Percentiles rank a stretch among this genome's conserved stretches.
Conservation (phyloP, 495 filamentous ascomycete species). For the Cenococcum geophilum region DNA sequence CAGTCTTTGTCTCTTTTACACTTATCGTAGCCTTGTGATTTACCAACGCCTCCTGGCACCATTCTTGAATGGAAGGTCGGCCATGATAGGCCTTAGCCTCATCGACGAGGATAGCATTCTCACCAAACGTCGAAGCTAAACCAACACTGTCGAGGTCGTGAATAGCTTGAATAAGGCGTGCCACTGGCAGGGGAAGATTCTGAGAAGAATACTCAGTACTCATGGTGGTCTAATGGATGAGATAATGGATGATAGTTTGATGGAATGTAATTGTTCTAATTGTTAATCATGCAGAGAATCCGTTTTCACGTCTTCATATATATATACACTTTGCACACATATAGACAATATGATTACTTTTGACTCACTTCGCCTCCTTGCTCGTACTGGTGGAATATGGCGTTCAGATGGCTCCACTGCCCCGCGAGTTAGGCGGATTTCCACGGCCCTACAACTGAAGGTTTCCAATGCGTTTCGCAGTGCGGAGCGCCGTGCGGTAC, state of each 20-base stretch:
- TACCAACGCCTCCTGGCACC: constrained; percentile 7
- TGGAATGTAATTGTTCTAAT: not conserved
- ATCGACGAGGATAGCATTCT: constrained; percentile 10
- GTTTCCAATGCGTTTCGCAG: not conserved
- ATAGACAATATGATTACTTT: too few relatives aligned
- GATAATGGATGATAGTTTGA: not conserved
- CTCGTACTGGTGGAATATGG: too few relatives aligned
- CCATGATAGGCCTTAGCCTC: constrained; percentile 8
- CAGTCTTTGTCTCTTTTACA: not conserved
- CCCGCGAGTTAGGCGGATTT: too few relatives aligned
- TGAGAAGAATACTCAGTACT: not conserved
- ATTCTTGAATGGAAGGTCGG: constrained; percentile 2
- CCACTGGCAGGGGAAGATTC: not conserved
- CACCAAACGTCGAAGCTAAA: constrained; percentile 7
- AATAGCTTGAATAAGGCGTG: constrained; percentile 12
- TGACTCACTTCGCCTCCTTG: too few relatives aligned
- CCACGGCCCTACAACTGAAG: too few relatives aligned
- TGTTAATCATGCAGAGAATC: not conserved
- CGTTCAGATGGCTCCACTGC: too few relatives aligned
- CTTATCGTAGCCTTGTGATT: constrained; percentile 10
- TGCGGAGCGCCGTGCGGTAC: not conserved
- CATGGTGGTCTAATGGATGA: not conserved
- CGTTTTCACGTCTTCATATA: not conserved
- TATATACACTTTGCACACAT: too few relatives aligned
- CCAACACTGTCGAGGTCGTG: constrained; percentile 10